Conservation (phyloP, 108 stramenopile genomes). For the Discostella pseudostelligera region DNA sequence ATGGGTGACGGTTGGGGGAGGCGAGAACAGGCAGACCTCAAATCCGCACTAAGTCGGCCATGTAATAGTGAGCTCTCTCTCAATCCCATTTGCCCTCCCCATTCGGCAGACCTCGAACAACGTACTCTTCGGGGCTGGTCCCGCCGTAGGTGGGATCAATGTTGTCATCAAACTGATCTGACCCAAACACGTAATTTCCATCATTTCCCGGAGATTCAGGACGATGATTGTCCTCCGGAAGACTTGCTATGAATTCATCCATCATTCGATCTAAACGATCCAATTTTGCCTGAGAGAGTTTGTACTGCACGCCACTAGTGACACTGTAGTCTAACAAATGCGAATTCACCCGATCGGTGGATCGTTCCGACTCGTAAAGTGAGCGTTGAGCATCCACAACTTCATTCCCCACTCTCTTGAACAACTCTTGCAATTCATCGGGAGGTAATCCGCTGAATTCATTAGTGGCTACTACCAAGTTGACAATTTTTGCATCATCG, state of each 20-base stretch:
- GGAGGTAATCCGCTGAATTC: slow-evolving; percentile 18
- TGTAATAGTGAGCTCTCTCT: too few relatives aligned
- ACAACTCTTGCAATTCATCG: slow-evolving; percentile 31
- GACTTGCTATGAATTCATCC: slow-evolving; percentile 46
- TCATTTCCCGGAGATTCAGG: slow-evolving; percentile 34
- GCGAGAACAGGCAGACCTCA: too few relatives aligned
- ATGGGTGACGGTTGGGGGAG: too few relatives aligned
- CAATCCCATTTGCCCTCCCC: slow-evolving; percentile 6
- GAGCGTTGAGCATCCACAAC: slow-evolving; percentile 40
- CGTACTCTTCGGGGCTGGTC: slow-evolving; percentile 15
- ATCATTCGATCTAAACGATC: slow-evolving; percentile 46
- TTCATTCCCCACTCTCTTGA: slow-evolving; percentile 32
- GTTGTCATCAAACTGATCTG: slow-evolving; percentile 36
- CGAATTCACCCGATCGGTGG: slow-evolving; percentile 39
- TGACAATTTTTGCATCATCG: not conserved
- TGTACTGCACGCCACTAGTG: slow-evolving; percentile 35
- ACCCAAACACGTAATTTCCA: slow-evolving; percentile 28
- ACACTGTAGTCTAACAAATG: slow-evolving; percentile 47
- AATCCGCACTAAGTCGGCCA: too few relatives aligned
- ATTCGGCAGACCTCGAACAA: slow-evolving; percentile 2
- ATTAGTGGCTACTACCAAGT: slow-evolving; percentile 1
- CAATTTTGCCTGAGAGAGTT: slow-evolving; percentile 28
- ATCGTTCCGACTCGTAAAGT: slow-evolving; percentile 45
- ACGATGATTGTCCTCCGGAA: slow-evolving; percentile 46
- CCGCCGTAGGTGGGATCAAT: slow-evolving; percentile 38